These are phyloP conservation scores for Chrysanthemum seticuspe DNA, from an alignment of 129 eudicot genomes.

Conservation along the genomic window DNA sequence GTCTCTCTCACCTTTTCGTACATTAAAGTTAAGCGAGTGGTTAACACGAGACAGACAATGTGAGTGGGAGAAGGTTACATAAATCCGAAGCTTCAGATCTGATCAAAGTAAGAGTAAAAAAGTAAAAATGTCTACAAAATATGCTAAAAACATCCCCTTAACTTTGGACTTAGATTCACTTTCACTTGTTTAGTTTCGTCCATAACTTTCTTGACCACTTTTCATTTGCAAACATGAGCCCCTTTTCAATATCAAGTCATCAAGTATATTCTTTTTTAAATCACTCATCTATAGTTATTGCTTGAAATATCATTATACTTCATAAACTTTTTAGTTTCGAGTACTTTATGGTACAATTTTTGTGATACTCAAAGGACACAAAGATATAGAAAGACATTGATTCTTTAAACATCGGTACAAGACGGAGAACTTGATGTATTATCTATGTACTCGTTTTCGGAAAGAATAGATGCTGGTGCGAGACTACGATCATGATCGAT, in stretches of 20 bases:
- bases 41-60: conserved; percentile 25
- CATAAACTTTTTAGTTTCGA: too few relatives aligned
- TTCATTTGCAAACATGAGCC: neutral
- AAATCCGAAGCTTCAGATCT: conserved; percentile 26
- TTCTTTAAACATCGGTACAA: too few relatives aligned
- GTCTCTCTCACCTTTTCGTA: neutral
- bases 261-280: neutral
- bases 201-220: neutral
- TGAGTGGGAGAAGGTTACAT: conserved; percentile 34
- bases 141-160: conserved; percentile 8
- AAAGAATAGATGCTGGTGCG: too few relatives aligned
- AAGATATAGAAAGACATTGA: too few relatives aligned
- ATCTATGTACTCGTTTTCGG: too few relatives aligned
- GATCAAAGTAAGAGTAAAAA: conserved; percentile 10
- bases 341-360: too few relatives aligned
- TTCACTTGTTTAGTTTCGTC: conserved; percentile 1
- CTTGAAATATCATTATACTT: too few relatives aligned
- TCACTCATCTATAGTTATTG: neutral
- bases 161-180: neutral
- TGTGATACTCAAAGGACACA: too few relatives aligned
- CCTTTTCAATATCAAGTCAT: neutral
- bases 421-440: too few relatives aligned
- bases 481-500: too few relatives aligned
- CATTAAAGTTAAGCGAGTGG: conserved; percentile 30
- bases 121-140: neutral